These are phyloP conservation scores for Volutella citrinella DNA, from an alignment of 2,329 filamentous ascomycete genomes.

Conservation along the genomic window DNA sequence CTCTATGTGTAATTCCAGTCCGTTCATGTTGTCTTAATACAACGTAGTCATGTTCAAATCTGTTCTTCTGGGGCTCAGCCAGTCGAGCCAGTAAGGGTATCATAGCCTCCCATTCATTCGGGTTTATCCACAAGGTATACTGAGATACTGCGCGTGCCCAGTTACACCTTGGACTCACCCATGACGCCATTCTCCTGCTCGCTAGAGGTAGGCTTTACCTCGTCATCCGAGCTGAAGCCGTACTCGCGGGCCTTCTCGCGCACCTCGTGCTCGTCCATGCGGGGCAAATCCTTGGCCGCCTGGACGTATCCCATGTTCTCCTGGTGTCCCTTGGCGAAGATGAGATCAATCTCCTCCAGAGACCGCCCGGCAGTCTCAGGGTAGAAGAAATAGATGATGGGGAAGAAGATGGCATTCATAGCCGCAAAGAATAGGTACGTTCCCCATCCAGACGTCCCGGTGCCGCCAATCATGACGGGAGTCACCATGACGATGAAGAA, in stretches of 20 bases:
- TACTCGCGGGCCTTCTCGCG: conserved; percentile 49
- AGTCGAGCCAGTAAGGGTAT: no score
- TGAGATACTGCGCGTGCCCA: no score
- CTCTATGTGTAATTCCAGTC: no score
- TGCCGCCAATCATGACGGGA: conserved; percentile 59
- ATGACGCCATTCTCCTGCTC: no score
- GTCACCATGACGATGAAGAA: conserved; percentile 59
- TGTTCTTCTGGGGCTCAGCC: no score
- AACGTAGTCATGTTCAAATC: no score
- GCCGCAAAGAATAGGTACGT: conserved; percentile 49
- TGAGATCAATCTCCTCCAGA: conserved; percentile 48
- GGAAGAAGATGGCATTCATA: conserved; percentile 50
- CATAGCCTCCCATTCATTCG: no score
- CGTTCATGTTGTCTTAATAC: no score
- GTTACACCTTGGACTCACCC: no score
- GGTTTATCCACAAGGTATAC: no score
- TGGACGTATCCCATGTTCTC: conserved; percentile 60
- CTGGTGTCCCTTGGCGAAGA: conserved; percentile 48
- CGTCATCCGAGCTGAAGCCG: no score
- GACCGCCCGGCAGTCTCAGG: conserved; percentile 49
- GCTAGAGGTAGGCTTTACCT: no score
- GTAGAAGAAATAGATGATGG: conserved; percentile 47
- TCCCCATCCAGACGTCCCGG: conserved; percentile 52
- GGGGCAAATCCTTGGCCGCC: conserved; percentile 55
- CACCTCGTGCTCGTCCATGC: conserved; percentile 48